phyloP scores from a whole-genome alignment of 2,329 filamentous ascomycete species.

The Mycosphaerella arachidis region DNA sequence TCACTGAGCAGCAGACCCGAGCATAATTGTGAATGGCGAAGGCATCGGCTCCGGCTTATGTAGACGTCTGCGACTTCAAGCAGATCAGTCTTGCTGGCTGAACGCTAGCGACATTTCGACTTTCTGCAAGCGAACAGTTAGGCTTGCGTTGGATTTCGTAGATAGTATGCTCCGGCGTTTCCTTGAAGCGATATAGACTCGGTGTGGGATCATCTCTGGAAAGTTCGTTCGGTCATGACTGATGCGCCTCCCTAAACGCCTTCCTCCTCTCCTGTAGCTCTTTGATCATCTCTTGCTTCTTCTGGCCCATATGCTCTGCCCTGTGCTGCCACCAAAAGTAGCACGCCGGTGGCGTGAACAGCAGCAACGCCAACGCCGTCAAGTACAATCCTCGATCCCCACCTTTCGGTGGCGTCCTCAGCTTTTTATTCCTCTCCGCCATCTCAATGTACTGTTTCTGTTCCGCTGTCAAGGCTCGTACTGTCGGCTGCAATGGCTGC shows the following conservation, averaged over 20 bases:
- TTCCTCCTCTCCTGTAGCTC: conserved; percentile 25
- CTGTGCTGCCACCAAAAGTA: conserved; percentile 32
- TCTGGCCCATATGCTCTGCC: conserved; percentile 31
- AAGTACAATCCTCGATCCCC: conserved; percentile 16
- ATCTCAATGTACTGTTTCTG: not conserved
- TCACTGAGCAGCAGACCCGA: not conserved
- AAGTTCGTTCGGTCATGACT: not conserved
- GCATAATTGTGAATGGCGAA: too few relatives aligned
- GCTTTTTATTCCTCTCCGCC: not conserved
- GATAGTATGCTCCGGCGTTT: too few relatives aligned
- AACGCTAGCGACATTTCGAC: too few relatives aligned
- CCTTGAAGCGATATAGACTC: too few relatives aligned
- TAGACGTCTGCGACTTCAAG: too few relatives aligned
- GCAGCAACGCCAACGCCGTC: conserved; percentile 20
- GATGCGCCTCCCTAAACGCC: conserved; percentile 4
- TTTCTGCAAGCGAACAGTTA: too few relatives aligned
- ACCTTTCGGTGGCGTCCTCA: conserved; percentile 6
- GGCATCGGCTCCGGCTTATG: too few relatives aligned
- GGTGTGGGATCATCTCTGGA: too few relatives aligned
- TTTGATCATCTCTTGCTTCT: conserved; percentile 29
- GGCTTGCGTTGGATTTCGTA: too few relatives aligned
- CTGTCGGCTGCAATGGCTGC: not conserved
- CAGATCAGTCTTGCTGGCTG: too few relatives aligned
- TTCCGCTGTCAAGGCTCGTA: not conserved
- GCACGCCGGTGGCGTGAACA: conserved; percentile 24